Base-by-base conservation (phyloP, 108 stramenopile species). In the Asterionellopsis glacialis region DNA sequence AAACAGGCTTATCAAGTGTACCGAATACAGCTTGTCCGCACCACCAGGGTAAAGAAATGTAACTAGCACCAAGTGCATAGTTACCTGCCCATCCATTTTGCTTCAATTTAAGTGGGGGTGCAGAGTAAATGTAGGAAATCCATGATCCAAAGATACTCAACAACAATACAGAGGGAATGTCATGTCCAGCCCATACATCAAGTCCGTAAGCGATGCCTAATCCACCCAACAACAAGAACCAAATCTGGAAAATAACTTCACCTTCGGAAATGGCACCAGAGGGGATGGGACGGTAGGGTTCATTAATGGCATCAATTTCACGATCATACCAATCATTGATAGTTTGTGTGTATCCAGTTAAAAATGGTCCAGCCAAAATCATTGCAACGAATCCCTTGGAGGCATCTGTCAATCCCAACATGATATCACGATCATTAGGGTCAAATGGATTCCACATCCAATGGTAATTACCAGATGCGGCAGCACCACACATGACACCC, bases 251-350 rank as follows among this genome's bases (percentile, higher is more conserved):
- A 52, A 95, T 95, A 26, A 96, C 93, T 65, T 95, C 79, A 55
- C 80, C 75, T 70, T 95, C 93, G 39, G 87, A 75, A 57, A 97
- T 97, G 26, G 84, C 82, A 7, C 96, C 96, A 51, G 80, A 82
- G 4, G 96, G 96, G 55, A 97, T 97, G 2, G 96, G 96, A 50
- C 96, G 81, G 71, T 97, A 90, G 9, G 96, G 96, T 77, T 97
- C 96, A 54, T 97, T 97, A 73, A 97, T 97, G 49, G 96, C 96
- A 80, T 97, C 96, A 67, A 97, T 95, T 18, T 97, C 96, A 26
- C 93, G 77, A 82, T 97, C 96, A 69, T 97, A 96, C 96, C 96
- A 97, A 68, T 97, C 96, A 71, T 97, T 97, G 57, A 97, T 95
- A n/a, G 96, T 97, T 79, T 97, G 96, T 9, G 95, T 95, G 74